Percentiles rank a stretch among this genome's conserved stretches.
phyloP scores from a whole-genome alignment of 805 yeast genomes.

The Candida insectalens region DNA sequence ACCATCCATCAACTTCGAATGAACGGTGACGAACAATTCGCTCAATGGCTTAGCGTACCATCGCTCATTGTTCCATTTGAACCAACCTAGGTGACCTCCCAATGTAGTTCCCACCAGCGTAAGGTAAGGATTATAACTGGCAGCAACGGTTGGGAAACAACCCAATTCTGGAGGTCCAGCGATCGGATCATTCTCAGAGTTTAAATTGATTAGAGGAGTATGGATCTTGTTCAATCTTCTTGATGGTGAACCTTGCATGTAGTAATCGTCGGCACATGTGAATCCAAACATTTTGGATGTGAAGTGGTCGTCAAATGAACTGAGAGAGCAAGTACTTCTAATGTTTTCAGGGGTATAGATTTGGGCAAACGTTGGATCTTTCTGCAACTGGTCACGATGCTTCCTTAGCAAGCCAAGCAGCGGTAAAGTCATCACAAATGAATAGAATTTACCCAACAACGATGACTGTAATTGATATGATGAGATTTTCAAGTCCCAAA shows the following conservation, averaged over 20 bases:
- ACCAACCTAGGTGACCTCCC: constrained; percentile 87
- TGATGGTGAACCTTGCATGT: constrained; percentile 50
- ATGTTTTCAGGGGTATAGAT: constrained; percentile 13
- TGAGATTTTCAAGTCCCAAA: constrained; percentile 63
- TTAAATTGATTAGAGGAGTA: constrained; percentile 56
- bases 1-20: not conserved
- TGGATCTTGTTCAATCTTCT: constrained; percentile 39
- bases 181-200: constrained; percentile 69
- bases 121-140: constrained; percentile 47
- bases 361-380: constrained; percentile 17
- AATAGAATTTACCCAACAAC: constrained; percentile 35
- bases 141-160: constrained; percentile 42
- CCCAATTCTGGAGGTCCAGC: constrained; percentile 32
- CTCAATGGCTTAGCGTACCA: constrained; percentile 56
- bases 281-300: constrained; percentile 64
- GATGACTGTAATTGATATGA: constrained; percentile 19
- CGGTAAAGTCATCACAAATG: constrained; percentile 40
- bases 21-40: constrained; percentile 18
- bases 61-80: constrained; percentile 44
- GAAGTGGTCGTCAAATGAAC: constrained; percentile 53
- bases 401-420: constrained; percentile 31
- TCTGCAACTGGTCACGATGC: constrained; percentile 30
- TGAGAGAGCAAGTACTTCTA: constrained; percentile 22
- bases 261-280: constrained; percentile 54
- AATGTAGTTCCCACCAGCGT: constrained; percentile 47